Base-by-base conservation (phyloP, 1,284 basidiomycete genomes). In the Lentinula novae-zelandiae region DNA sequence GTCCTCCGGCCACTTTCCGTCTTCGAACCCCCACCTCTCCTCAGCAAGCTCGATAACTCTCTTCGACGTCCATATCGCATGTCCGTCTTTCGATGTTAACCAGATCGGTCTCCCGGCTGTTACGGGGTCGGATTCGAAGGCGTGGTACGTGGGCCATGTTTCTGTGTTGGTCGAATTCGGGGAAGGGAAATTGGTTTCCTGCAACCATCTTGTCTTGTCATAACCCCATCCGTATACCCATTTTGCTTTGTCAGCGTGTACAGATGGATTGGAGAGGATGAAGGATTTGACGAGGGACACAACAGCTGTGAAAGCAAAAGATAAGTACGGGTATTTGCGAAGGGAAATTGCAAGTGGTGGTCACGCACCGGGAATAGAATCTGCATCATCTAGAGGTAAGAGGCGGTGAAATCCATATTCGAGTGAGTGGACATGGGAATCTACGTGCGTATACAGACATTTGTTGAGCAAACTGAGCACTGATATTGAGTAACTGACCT, bases 181-280 rank as follows among this genome's bases (percentile, higher is more conserved):
- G 5, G 40, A n/a, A 13, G n/a, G 6, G 5, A 15, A 42, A 5
- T 42, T 42, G n/a, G 44, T 20, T 8, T 46, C 20, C 15, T 78
- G 82, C 0, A 80, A 65, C 89, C 88, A 90, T 61, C 82, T 77
- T 2, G 90, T 96, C 72, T 97, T 94, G 70, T 98, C 93, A 93
- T 95, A 98, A 5, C 94, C 95, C 77, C 90, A 84, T 3, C 93
- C 95, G 65, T 88, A 77, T 56, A 97, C 83, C 92, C 93, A 96
- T 5, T 72, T 76, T 2, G 80, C 77, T 5, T 75, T 77, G 61
- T 86, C 78, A 0, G 77, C 70, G 1, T 78, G 69, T n/a, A 87
- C 69, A 50, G 84, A 80, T 0, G 85, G 81, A 60, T 84, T 80
- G 2, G 78, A 70, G 2, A 74, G 67, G 54, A 94, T 82, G 66